A percentile compares a stretch with the other conserved stretches of the same genome.
Conservation (phyloP, 805 yeast genomes). For the Saccharomycopsis synnaedendra region DNA sequence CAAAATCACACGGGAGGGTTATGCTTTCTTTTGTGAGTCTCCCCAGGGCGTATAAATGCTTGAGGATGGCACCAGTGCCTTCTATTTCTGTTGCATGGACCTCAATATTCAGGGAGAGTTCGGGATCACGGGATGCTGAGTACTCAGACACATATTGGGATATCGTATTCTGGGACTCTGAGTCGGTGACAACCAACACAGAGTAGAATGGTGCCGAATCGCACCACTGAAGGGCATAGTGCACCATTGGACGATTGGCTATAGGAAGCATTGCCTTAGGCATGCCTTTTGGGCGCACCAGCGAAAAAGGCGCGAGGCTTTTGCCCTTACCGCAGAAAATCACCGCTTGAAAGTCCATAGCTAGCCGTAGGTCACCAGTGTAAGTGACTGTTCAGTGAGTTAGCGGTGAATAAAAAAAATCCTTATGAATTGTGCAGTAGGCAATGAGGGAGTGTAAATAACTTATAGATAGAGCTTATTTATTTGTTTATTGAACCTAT, state of each 20-base stretch:
- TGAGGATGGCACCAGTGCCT: slow-evolving; percentile 53
- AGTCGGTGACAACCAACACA: slow-evolving; percentile 51
- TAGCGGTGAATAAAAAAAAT: too few relatives aligned
- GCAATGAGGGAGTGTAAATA: too few relatives aligned
- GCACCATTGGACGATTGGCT: slow-evolving; percentile 82
- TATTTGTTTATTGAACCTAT: too few relatives aligned
- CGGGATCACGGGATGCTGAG: slow-evolving; percentile 18
- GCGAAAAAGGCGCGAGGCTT: slow-evolving; percentile 60
- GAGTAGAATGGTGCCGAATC: slow-evolving; percentile 68
- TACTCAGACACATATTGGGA: slow-evolving; percentile 32
- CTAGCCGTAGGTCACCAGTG: not conserved
- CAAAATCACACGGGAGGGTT: slow-evolving; percentile 87
- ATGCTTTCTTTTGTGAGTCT: slow-evolving; percentile 45
- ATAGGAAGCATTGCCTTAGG: slow-evolving; percentile 84
- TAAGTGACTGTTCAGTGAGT: too few relatives aligned
- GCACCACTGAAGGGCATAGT: slow-evolving; percentile 89
- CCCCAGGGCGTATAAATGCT: slow-evolving; percentile 30
- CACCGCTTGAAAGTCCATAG: slow-evolving; percentile 88
- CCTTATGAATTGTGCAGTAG: too few relatives aligned
- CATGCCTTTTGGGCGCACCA: slow-evolving; percentile 46
- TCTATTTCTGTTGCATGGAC: slow-evolving; percentile 34
- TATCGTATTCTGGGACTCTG: slow-evolving; percentile 36
- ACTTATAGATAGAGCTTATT: too few relatives aligned
- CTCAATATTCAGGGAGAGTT: slow-evolving; percentile 26
- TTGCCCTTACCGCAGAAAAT: slow-evolving; percentile 82